Conservation (phyloP, 352 stramenopile species). For the Pythium periplocum region DNA sequence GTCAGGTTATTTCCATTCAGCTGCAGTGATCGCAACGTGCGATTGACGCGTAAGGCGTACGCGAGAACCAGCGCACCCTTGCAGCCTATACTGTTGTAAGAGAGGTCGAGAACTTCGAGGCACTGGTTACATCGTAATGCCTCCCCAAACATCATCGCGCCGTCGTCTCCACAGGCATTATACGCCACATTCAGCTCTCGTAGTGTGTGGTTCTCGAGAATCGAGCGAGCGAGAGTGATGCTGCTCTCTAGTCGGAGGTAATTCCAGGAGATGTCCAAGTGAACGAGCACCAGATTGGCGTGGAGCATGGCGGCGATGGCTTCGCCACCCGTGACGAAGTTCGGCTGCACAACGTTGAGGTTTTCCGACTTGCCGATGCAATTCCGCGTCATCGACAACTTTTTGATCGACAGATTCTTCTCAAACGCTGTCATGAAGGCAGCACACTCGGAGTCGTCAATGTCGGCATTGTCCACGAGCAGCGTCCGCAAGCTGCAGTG, state of each 20-base stretch:
- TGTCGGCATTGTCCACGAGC: conserved; percentile 77
- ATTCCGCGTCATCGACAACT: conserved; percentile 79
- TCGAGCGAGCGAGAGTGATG: conserved; percentile 53
- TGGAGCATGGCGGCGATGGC: conserved; percentile 87
- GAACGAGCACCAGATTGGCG: conserved; percentile 62
- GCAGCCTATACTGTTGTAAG: conserved; percentile 74
- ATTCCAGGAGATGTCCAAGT: conserved; percentile 89
- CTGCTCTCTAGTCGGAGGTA: conserved; percentile 78
- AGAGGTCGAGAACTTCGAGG: conserved; percentile 61
- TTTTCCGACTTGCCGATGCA: conserved; percentile 84
- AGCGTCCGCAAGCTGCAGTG: conserved; percentile 63
- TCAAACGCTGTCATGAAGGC: conserved; percentile 82
- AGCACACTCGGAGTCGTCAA: conserved; percentile 84
- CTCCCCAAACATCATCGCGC: conserved; percentile 74
- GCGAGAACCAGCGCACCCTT: conserved; percentile 70
- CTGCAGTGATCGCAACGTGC: conserved; percentile 49
- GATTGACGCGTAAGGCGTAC: conserved; percentile 52
- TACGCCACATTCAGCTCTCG: conserved; percentile 67
- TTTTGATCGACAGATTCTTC: conserved; percentile 71
- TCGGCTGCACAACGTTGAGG: conserved; percentile 82
- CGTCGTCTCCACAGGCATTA: conserved; percentile 69
- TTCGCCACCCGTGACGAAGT: conserved; percentile 84
- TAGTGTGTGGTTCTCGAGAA: conserved; percentile 62
- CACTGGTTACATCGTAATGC: conserved; percentile 55
- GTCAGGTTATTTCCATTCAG: conserved; percentile 79